Evolutionary conservation across 257 asterid species (phyloP).

Genomic region (Salvia splendens): DNA sequence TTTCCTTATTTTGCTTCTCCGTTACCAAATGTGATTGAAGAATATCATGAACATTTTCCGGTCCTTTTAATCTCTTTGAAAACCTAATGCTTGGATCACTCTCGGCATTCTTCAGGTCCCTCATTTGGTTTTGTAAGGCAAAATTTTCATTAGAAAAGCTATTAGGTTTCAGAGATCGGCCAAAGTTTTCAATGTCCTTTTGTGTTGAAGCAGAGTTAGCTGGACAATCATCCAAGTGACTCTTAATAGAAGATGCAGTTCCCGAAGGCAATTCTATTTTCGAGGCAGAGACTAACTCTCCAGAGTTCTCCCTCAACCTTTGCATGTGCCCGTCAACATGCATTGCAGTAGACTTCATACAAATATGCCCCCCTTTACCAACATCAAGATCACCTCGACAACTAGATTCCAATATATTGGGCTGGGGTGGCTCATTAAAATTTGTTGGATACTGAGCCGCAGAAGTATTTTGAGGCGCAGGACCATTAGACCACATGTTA

Average conservation of each 20-base stretch:
- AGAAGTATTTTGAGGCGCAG: constrained; percentile 45
- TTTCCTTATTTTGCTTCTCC: constrained; percentile 46
- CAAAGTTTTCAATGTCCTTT: constrained; percentile 61
- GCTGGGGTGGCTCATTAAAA: constrained; percentile 42
- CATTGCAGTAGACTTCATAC: constrained; percentile 31
- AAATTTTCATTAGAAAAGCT: constrained; percentile 50
- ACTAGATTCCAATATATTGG: constrained; percentile 57
- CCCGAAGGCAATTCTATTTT: constrained; percentile 45
- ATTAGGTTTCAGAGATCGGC: constrained; percentile 75
- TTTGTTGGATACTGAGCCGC: constrained; percentile 46
- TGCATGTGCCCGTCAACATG: constrained; percentile 39
- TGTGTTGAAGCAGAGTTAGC: constrained; percentile 55
- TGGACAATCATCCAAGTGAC: constrained; percentile 55
- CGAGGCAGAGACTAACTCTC: constrained; percentile 37
- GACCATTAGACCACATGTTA: constrained; percentile 48
- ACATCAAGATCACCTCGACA: constrained; percentile 40
- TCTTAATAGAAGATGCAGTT: constrained; percentile 42
- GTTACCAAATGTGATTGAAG: constrained; percentile 36
- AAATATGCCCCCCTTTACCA: constrained; percentile 22
- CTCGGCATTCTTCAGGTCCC: constrained; percentile 47
- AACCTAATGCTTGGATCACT: constrained; percentile 56
- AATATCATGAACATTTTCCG: constrained; percentile 44
- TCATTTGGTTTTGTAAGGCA: constrained; percentile 60
- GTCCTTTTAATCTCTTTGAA: constrained; percentile 67
- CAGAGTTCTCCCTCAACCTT: constrained; percentile 39